Base-by-base conservation (phyloP, 306 rosid genomes). In the Delonix regia region DNA sequence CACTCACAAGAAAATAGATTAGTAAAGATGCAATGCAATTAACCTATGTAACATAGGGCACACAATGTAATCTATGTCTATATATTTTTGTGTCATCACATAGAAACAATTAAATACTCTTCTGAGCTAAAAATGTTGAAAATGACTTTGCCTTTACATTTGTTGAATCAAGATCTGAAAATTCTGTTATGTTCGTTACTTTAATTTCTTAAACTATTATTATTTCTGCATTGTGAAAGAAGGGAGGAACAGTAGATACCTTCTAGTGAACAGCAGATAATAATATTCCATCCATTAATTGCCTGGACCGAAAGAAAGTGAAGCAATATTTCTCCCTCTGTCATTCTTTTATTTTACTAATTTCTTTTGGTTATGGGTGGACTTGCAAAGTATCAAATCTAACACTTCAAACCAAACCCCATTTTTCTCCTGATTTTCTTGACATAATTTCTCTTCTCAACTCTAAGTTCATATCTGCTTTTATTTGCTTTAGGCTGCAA, bases 401-500 rank as follows among this genome's bases (percentile, higher is more conserved):
- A 48, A 75, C 36, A 75, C 62, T 5, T 60, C 34, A 34, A 19
- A 28, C 34, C 36, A 33, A 48, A 55, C 27, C 0, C 12, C 3
- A 44, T 69, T 57, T 38, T 68, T 74, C 61, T 75, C 62, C 71
- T 44, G 27, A n/a, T 73, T 44, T 80, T 66, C 30, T 47, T 78
- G 21, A 48, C 55, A 42, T 42, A 42, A 49, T 57, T 41, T 48
- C 30, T 70, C 75, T 71, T 73, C 71, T 77, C 57, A 38, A 33
- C 36, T 53, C 61, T 41, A 52, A 75, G 48, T 60, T 51, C 36
- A 38, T 67, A 56, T 77, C 53, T 47, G 45, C 69, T 68, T 84
- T 57, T 76, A 78, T 74, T 79, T 80, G 78, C 82, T 78, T 55
- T 81, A 93, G 97, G 97, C 91, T 79, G 91, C 97, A 71, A 90